Conservation (phyloP, 1,284 basidiomycete species). For the Moesziomyces sp. region DNA sequence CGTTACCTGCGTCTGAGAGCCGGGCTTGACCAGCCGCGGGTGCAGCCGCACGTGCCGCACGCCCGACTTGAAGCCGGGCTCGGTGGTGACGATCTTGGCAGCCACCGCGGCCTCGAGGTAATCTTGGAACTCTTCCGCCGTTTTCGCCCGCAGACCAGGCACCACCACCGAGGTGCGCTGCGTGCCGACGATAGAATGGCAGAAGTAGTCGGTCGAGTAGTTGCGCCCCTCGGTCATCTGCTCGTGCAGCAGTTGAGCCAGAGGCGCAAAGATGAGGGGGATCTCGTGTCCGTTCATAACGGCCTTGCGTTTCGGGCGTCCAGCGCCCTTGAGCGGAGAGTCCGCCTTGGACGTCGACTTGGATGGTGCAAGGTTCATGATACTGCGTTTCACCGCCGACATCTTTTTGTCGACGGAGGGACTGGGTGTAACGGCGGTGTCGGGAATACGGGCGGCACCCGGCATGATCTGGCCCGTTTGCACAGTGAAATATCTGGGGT, state of each 20-base stretch:
- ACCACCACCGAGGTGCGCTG: constrained; percentile 19
- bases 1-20: constrained; percentile 18
- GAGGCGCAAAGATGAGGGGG: constrained; percentile 21
- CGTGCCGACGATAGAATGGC: constrained; percentile 34
- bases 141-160: constrained; percentile 12
- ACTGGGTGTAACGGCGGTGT: constrained; percentile 27
- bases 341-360: constrained; percentile 24
- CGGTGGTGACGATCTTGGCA: constrained; percentile 45
- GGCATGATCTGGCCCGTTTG: constrained; percentile 25
- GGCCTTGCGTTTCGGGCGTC: constrained; percentile 7
- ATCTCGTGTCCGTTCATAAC: constrained; percentile 42
- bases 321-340: constrained; percentile 10
- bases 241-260: constrained; percentile 38
- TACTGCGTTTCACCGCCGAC: constrained; percentile 9
- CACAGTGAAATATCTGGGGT: constrained; percentile 30
- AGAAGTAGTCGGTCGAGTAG: constrained; percentile 51
- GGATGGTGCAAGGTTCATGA: constrained; percentile 14
- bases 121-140: constrained; percentile 38
- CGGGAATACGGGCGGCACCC: constrained; percentile 18
- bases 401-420: constrained; percentile 29
- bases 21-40: constrained; percentile 20
- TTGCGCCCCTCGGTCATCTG: constrained; percentile 43
- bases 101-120: constrained; percentile 38
- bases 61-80: constrained; percentile 45
- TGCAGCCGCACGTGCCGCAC: constrained; percentile 40